A percentile compares a stretch with the other conserved stretches of the same genome.
Conservation (phyloP, 345 rosid genomes). For the Anacardium occidentale region DNA sequence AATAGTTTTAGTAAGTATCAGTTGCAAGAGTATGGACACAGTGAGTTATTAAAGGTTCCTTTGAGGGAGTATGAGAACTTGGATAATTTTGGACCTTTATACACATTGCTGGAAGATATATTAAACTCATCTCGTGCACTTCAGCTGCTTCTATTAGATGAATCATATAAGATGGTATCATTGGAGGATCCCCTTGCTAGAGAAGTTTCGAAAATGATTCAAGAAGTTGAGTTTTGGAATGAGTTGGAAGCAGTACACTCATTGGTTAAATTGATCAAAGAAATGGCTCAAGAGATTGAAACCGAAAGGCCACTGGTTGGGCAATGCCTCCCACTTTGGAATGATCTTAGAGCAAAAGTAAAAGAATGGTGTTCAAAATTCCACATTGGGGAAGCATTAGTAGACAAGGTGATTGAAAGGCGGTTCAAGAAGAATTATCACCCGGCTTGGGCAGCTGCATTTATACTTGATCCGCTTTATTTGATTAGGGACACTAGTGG, state of each 20-base stretch:
- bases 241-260: slow-evolving; percentile 78
- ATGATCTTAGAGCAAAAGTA: slow-evolving; percentile 73
- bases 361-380: slow-evolving; percentile 86
- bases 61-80: slow-evolving; percentile 44
- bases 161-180: slow-evolving; percentile 62
- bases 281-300: slow-evolving; percentile 79
- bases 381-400: slow-evolving; percentile 61
- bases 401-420: slow-evolving; percentile 74
- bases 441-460: slow-evolving; percentile 99
- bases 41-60: slow-evolving; percentile 62
- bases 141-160: slow-evolving; percentile 69
- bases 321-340: slow-evolving; percentile 90
- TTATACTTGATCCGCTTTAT: slow-evolving; percentile 90
- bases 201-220: slow-evolving; percentile 75
- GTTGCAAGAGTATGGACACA: slow-evolving; percentile 66
- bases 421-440: slow-evolving; percentile 92
- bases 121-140: slow-evolving; percentile 66
- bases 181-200: slow-evolving; percentile 75
- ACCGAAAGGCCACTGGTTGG: slow-evolving; percentile 85
- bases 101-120: slow-evolving; percentile 72
- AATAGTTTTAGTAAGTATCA: slow-evolving; percentile 71
- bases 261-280: slow-evolving; percentile 73
- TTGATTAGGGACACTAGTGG: slow-evolving; percentile 72
- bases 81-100: slow-evolving; percentile 47
- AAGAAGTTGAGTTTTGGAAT: slow-evolving; percentile 86